These are phyloP conservation scores for Xylaria venustula DNA, from an alignment of 495 filamentous ascomycete genomes.

Conservation along the genomic window DNA sequence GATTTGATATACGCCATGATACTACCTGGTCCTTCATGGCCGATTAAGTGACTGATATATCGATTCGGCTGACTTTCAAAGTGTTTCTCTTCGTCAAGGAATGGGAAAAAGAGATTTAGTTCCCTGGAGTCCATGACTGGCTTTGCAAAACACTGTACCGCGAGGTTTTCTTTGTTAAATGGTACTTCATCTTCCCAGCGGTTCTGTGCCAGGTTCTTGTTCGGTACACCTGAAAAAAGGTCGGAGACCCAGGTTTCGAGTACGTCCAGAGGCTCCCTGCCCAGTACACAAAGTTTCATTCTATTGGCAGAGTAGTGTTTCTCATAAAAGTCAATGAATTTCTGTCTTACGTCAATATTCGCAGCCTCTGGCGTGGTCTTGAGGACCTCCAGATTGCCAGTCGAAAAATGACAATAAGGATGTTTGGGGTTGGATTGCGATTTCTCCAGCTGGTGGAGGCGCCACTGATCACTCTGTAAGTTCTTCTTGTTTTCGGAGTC, in stretches of 20 bases:
- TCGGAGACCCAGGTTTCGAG: conserved; percentile 87
- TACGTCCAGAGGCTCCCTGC: conserved; percentile 82
- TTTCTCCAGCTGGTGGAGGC: conserved; percentile 88
- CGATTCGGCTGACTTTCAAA: conserved; percentile 83
- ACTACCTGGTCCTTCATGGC: conserved; percentile 95
- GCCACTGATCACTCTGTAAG: conserved; percentile 92
- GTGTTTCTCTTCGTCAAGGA: conserved; percentile 80
- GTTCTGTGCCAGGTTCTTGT: conserved; percentile 80
- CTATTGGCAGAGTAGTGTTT: conserved; percentile 92
- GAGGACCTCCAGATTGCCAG: conserved; percentile 85
- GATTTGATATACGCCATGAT: conserved; percentile 93
- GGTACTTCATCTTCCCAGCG: conserved; percentile 76
- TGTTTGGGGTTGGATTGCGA: conserved; percentile 85
- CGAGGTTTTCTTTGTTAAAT: conserved; percentile 63
- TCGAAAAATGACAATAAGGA: conserved; percentile 95
- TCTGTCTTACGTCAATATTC: conserved; percentile 84
- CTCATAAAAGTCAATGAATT: conserved; percentile 92
- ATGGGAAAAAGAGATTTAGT: conserved; percentile 85
- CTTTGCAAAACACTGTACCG: conserved; percentile 86
- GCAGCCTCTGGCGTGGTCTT: conserved; percentile 78
- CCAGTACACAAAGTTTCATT: conserved; percentile 93
- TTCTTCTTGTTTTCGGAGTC: conserved; percentile 99
- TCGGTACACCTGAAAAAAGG: conserved; percentile 76
- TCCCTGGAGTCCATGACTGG: conserved; percentile 91
- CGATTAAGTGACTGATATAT: conserved; percentile 91